These are phyloP conservation scores for Protostelium mycophagum DNA, from an alignment of 78 protist genomes.

Conservation along the genomic window DNA sequence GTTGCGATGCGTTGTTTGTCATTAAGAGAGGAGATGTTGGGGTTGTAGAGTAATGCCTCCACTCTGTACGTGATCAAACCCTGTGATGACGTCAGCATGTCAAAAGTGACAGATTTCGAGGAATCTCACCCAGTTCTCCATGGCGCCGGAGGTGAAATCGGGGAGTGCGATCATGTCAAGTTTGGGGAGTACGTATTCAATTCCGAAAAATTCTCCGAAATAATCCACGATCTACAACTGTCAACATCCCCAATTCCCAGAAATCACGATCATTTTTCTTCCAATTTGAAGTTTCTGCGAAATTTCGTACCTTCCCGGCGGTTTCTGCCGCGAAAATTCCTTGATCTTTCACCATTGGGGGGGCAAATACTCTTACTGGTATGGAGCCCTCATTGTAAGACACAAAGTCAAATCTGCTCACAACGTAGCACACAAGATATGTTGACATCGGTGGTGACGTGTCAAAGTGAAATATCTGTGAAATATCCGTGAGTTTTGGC, in stretches of 20 bases:
- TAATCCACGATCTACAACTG: neutral
- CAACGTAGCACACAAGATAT: constrained; percentile 79
- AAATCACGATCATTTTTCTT: too few species aligned
- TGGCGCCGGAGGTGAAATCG: constrained; percentile 82
- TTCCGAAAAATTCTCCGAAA: constrained; percentile 63
- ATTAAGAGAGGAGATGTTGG: constrained; percentile 1
- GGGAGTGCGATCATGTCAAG: constrained; percentile 77
- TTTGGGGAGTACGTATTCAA: constrained; percentile 82
- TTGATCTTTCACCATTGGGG: constrained; percentile 18
- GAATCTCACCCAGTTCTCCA: constrained; percentile 79
- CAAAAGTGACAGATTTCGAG: neutral
- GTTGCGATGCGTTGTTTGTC: constrained; percentile 15
- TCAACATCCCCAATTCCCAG: neutral
- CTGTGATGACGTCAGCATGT: neutral
- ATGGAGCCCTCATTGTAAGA: neutral
- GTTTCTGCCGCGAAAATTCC: constrained; percentile 74
- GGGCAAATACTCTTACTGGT: constrained; percentile 66
- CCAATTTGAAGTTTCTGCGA: too few species aligned
- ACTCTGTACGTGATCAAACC: constrained; percentile 76
- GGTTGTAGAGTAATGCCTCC: constrained; percentile 47
- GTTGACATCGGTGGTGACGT: constrained; percentile 85
- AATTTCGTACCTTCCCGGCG: constrained; percentile 16
- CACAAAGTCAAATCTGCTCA: constrained; percentile 70
- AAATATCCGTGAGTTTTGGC: neutral
- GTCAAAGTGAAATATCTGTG: neutral